Evolutionary conservation across 331 rosid species (phyloP).

Genomic region (Stylosanthes scabra): DNA sequence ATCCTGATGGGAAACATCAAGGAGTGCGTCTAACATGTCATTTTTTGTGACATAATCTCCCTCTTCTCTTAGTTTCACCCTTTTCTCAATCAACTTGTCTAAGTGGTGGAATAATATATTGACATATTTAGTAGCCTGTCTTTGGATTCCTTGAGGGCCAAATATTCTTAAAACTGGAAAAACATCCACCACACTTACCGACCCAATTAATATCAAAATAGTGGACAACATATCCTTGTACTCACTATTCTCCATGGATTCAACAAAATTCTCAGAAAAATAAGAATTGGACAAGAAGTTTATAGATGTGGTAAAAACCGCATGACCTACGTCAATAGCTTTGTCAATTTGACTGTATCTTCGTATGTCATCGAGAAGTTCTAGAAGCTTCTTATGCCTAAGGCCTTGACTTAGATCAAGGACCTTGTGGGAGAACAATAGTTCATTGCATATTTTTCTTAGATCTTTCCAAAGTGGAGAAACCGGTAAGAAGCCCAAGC

Average conservation of each 20-base stretch:
- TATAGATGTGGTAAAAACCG: slow-evolving; percentile 33
- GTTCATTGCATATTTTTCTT: slow-evolving; percentile 22
- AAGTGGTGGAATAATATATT: slow-evolving; percentile 14
- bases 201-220: slow-evolving; percentile 12
- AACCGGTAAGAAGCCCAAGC: slow-evolving; percentile 21
- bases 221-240: slow-evolving; percentile 27
- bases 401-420: slow-evolving; percentile 26
- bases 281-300: slow-evolving; percentile 27
- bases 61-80: slow-evolving; percentile 8
- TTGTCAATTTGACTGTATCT: neutral
- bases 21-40: slow-evolving; percentile 32
- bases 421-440: slow-evolving; percentile 18
- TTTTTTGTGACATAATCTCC: slow-evolving; percentile 21
- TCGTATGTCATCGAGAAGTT: slow-evolving; percentile 21
- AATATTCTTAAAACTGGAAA: slow-evolving; percentile 18
- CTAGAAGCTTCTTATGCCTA: slow-evolving; percentile 17
- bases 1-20: slow-evolving; percentile 25
- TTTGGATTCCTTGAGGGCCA: slow-evolving; percentile 34
- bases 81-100: slow-evolving; percentile 12
- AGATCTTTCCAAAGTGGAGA: slow-evolving; percentile 34
- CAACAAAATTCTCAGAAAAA: slow-evolving; percentile 36
- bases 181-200: slow-evolving; percentile 20
- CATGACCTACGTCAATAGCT: slow-evolving; percentile 26
- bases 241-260: neutral
- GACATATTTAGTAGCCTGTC: slow-evolving; percentile 1